Conservation (phyloP, 139 green algal genomes). For the Chlamydomonas sp. region DNA sequence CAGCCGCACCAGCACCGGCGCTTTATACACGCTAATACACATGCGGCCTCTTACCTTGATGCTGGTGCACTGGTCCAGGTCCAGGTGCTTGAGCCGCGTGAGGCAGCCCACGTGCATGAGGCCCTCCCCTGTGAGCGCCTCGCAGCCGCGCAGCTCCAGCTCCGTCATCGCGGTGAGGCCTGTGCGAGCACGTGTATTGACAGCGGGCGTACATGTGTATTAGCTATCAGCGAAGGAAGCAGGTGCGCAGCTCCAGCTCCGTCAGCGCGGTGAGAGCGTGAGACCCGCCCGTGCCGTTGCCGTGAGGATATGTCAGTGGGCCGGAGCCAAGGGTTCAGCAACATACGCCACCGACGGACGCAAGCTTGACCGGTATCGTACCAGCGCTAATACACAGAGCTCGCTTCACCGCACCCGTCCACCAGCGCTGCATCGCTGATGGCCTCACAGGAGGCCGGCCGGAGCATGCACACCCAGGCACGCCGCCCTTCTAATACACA, state of each 20-base stretch:
- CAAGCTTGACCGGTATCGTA: too few relatives aligned
- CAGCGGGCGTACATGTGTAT: neutral
- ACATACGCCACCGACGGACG: too few relatives aligned
- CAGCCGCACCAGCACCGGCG: neutral
- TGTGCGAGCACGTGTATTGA: neutral
- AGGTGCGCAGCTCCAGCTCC: neutral
- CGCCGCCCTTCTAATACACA: too few relatives aligned
- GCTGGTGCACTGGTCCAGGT: slow-evolving; percentile 15
- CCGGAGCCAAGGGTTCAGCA: too few relatives aligned
- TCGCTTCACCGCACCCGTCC: too few relatives aligned
- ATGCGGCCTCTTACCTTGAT: slow-evolving; percentile 8
- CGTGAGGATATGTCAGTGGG: too few relatives aligned
- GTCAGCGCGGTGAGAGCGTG: too few relatives aligned
- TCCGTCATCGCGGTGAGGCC: slow-evolving; percentile 5
- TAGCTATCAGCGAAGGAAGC: neutral
- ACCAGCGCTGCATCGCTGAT: too few relatives aligned
- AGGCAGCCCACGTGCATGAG: neutral
- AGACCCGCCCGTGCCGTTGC: too few relatives aligned
- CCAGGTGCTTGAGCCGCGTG: neutral
- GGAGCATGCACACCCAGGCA: too few relatives aligned
- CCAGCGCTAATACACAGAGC: too few relatives aligned
- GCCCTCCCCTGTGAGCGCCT: slow-evolving; percentile 17
- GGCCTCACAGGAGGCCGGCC: too few relatives aligned
- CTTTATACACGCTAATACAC: neutral
- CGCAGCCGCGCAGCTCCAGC: slow-evolving; percentile 33